Percentiles rank a stretch among this genome's conserved stretches.
Conservation (phyloP, 2,329 filamentous ascomycete species). For the Xylaria sp. region DNA sequence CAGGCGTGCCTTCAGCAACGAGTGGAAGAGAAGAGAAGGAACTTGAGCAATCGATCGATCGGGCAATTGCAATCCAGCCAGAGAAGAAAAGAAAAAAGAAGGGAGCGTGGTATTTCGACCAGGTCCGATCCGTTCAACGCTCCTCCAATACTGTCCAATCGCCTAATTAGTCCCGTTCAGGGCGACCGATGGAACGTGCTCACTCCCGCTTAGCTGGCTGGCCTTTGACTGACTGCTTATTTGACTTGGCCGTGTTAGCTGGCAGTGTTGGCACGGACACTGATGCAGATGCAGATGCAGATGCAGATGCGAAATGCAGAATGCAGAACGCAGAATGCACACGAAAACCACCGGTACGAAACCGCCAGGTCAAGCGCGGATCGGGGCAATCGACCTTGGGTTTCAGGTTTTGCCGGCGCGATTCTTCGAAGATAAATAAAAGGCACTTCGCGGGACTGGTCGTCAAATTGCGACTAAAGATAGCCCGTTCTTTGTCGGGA, state of each 20-base stretch:
- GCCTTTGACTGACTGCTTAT: no score
- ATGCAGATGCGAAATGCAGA: slow-evolving; percentile 18
- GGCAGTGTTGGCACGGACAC: slow-evolving; percentile 19
- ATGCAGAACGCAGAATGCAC: slow-evolving; percentile 23
- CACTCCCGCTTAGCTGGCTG: slow-evolving; percentile 1
- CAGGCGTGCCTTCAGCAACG: no score
- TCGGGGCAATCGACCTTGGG: not conserved
- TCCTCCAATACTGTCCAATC: slow-evolving; percentile 7
- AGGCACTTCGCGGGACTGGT: slow-evolving; percentile 29
- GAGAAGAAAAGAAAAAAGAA: slow-evolving; percentile 13
- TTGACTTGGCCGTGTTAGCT: not conserved
- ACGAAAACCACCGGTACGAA: slow-evolving; percentile 1
- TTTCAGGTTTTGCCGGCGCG: not conserved
- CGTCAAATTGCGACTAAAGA: slow-evolving; percentile 9
- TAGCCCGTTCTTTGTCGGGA: slow-evolving; percentile 11
- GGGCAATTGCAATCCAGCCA: slow-evolving; percentile 15
- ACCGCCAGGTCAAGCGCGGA: slow-evolving; percentile 13
- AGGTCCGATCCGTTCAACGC: slow-evolving; percentile 3
- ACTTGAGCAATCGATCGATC: no score
- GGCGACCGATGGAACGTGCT: slow-evolving; percentile 23
- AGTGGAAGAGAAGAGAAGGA: no score
- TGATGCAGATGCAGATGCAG: slow-evolving; percentile 24
- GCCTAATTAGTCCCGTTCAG: slow-evolving; percentile 14
- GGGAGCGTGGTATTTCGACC: slow-evolving; percentile 5
- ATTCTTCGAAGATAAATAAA: no score